A percentile compares a stretch with the other conserved stretches of the same genome.
phyloP scores from a whole-genome alignment of 805 yeast genomes.

The Blastobotrys muscicola region DNA sequence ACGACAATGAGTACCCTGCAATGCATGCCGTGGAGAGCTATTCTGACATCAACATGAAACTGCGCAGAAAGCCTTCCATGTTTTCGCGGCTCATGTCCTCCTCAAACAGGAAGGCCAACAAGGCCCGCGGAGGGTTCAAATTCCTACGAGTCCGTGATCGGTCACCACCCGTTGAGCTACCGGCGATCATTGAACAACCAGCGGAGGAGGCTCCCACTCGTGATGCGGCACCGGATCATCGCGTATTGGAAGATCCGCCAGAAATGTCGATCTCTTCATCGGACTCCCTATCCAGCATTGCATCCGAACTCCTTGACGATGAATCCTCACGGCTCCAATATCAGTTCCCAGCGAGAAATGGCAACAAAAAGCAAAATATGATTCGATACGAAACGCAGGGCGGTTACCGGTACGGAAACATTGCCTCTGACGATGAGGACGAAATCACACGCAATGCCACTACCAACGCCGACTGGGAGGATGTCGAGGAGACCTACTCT shows the following conservation, averaged over 20 bases:
- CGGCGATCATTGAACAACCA: too few species aligned
- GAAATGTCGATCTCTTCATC: neutral
- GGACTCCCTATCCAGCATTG: neutral
- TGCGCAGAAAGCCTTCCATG: too few species aligned
- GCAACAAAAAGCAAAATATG: too few species aligned
- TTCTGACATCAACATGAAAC: too few species aligned
- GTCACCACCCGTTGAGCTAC: neutral
- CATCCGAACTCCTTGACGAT: neutral
- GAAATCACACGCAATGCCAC: neutral
- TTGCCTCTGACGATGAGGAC: conserved; percentile 14
- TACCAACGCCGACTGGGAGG: conserved; percentile 8
- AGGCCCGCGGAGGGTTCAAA: neutral
- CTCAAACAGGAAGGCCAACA: neutral
- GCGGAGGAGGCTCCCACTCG: too few species aligned
- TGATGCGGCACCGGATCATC: too few species aligned
- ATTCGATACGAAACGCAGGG: too few species aligned
- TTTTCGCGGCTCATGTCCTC: too few species aligned
- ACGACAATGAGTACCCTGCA: too few species aligned
- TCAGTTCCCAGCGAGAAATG: conserved; percentile 1
- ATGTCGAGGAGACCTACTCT: conserved; percentile 5
- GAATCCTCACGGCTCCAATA: neutral
- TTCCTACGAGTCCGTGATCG: neutral
- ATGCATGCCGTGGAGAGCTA: too few species aligned
- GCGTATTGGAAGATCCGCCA: neutral
- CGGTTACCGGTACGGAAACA: conserved; percentile 6